phyloP scores from a whole-genome alignment of 352 stramenopile species.

The Pythium aphanidermatum region DNA sequence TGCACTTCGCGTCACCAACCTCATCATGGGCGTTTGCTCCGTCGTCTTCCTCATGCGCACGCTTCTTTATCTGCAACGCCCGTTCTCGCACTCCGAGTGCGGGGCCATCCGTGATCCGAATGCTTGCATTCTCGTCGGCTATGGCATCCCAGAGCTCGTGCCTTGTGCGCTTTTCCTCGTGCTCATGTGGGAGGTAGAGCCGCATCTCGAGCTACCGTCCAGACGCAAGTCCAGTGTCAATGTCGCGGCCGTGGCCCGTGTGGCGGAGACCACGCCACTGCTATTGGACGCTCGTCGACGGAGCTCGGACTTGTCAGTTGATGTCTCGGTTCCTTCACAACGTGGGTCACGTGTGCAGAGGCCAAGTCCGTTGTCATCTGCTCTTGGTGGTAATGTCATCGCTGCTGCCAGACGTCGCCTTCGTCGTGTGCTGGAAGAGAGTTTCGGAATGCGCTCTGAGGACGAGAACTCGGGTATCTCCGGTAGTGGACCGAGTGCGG shows the following conservation, averaged over 20 bases:
- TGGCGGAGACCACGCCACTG: slow-evolving; percentile 40
- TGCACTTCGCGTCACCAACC: slow-evolving; percentile 61
- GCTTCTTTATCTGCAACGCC: slow-evolving; percentile 76
- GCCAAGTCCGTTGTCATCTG: slow-evolving; percentile 58
- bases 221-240: slow-evolving; percentile 44
- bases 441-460: slow-evolving; percentile 20
- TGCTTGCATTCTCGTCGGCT: slow-evolving; percentile 66
- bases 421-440: slow-evolving; percentile 26
- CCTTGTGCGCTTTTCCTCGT: slow-evolving; percentile 71
- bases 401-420: slow-evolving; percentile 36
- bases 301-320: neutral
- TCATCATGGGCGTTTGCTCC: slow-evolving; percentile 66
- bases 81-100: slow-evolving; percentile 69
- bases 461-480: slow-evolving; percentile 17
- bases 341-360: slow-evolving; percentile 23
- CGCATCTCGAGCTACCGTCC: slow-evolving; percentile 55
- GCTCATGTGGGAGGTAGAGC: slow-evolving; percentile 85
- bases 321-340: too few relatives aligned
- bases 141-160: slow-evolving; percentile 64
- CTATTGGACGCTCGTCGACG: slow-evolving; percentile 25
- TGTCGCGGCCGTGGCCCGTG: slow-evolving; percentile 13
- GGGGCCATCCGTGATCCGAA: slow-evolving; percentile 53
- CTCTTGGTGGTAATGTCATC: slow-evolving; percentile 45
- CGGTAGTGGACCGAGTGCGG: too few relatives aligned
- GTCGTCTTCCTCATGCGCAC: slow-evolving; percentile 62